Conservation (phyloP, 176 grass and related monocot genomes). For the Oryza meridionalis region DNA sequence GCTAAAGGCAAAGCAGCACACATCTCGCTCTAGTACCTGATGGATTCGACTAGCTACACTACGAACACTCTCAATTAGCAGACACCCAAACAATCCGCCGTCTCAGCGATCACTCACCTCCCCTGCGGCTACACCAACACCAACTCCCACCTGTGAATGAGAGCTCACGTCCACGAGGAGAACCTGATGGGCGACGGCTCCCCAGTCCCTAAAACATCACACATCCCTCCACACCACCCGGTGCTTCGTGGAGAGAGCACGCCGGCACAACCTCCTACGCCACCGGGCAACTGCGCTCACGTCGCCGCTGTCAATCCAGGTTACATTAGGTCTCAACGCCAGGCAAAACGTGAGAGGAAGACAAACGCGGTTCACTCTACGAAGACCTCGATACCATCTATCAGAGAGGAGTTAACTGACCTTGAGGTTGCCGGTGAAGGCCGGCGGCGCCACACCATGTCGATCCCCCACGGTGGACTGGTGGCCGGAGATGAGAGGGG, state of each 20-base stretch:
- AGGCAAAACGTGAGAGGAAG: background rate
- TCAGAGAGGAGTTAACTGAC: background rate
- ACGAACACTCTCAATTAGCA: background rate
- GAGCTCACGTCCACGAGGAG: background rate
- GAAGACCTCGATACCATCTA: no score
- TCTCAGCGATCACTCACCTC: background rate
- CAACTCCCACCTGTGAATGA: background rate
- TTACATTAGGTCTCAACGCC: background rate
- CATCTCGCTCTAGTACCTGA: background rate
- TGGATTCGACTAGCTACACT: background rate
- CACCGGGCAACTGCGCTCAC: background rate
- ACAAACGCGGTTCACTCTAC: background rate
- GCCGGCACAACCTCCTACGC: background rate
- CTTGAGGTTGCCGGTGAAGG: constrained; percentile 72
- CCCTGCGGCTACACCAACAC: background rate
- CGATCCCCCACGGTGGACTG: background rate
- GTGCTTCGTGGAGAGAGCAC: background rate
- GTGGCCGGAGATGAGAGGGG: background rate
- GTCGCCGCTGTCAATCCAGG: background rate
- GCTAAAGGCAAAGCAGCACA: background rate
- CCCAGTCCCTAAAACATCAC: background rate
- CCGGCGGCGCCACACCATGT: constrained; percentile 51
- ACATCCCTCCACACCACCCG: background rate
- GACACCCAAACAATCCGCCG: no score
- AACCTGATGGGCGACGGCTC: background rate